A percentile compares a stretch with the other conserved stretches of the same genome.
phyloP scores from a whole-genome alignment of 768 basidiomycete species.

The Suillus clintonianus region DNA sequence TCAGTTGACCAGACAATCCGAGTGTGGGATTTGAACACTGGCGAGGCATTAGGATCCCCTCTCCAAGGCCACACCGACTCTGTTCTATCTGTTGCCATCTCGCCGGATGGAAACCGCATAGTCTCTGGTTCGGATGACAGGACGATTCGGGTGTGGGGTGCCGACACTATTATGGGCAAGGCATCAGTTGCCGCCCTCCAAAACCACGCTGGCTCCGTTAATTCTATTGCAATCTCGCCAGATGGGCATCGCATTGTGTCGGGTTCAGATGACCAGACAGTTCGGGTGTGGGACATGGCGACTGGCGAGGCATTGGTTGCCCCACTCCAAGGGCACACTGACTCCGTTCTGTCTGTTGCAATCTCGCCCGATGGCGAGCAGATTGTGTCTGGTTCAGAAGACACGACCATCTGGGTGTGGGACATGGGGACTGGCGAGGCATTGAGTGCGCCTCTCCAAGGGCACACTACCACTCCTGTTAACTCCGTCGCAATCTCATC shows the following conservation, averaged over 20 bases:
- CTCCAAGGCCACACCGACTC: background rate
- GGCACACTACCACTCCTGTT: no score
- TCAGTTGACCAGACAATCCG: background rate
- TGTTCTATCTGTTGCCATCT: background rate
- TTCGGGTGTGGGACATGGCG: background rate
- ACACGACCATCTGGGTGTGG: background rate
- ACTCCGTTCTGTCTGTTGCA: conserved; percentile 8
- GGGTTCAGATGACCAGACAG: background rate
- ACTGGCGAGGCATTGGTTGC: no score
- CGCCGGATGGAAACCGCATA: background rate
- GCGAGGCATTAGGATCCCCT: background rate
- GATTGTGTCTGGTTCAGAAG: conserved; percentile 2
- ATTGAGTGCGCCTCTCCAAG: no score
- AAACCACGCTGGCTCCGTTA: background rate
- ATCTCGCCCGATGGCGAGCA: conserved; percentile 13
- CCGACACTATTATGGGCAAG: no score
- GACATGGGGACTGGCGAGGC: background rate
- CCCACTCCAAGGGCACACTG: background rate
- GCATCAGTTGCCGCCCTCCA: no score
- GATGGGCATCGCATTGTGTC: background rate
- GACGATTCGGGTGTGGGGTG: conserved; percentile 4
- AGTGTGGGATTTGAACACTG: conserved; percentile 3
- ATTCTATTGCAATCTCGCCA: conserved; percentile 1
- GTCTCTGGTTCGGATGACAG: conserved; percentile 5
- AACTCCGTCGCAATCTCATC: no score